phyloP scores from a whole-genome alignment of 768 basidiomycete species.

The Auricularia cornea region DNA sequence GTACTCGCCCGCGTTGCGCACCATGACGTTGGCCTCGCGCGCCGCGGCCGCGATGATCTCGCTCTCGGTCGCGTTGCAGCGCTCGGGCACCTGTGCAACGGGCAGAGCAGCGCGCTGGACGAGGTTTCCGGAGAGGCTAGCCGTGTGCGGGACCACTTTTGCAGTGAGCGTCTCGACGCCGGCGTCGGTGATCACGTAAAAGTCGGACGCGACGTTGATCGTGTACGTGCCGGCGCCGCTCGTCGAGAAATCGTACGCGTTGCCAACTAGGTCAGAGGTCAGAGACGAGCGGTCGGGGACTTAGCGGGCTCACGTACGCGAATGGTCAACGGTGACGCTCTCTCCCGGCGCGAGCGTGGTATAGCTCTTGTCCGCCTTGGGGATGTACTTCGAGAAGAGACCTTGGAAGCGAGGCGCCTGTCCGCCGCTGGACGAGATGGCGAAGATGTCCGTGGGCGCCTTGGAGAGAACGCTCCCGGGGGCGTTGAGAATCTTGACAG shows the following conservation, averaged over 20 bases:
- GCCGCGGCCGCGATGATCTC: slow-evolving; percentile 32
- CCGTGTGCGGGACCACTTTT: slow-evolving; percentile 14
- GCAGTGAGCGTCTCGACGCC: slow-evolving; percentile 26
- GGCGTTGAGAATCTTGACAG: slow-evolving; percentile 39
- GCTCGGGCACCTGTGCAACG: too few relatives aligned
- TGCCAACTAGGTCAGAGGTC: slow-evolving; percentile 25
- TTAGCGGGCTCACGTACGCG: too few relatives aligned
- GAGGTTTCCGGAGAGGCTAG: slow-evolving; percentile 6
- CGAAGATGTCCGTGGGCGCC: slow-evolving; percentile 37
- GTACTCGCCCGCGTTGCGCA: slow-evolving; percentile 24
- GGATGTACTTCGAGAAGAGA: slow-evolving; percentile 32
- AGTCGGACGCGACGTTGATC: slow-evolving; percentile 33
- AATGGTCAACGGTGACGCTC: too few relatives aligned
- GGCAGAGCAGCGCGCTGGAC: too few relatives aligned
- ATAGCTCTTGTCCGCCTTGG: slow-evolving; percentile 17
- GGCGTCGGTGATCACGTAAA: slow-evolving; percentile 32
- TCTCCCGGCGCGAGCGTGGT: slow-evolving; percentile 27
- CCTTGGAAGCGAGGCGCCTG: slow-evolving; percentile 34
- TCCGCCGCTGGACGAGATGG: slow-evolving; percentile 28
- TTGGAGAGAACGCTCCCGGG: slow-evolving; percentile 32
- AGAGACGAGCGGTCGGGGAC: too few relatives aligned
- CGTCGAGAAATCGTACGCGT: slow-evolving; percentile 40
- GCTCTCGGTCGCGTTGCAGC: background rate
- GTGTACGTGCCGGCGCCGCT: slow-evolving; percentile 33
- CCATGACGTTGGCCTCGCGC: slow-evolving; percentile 6